These are phyloP conservation scores for Mycosphaerella sp. DNA, from an alignment of 2,329 filamentous ascomycete genomes.

Conservation along the genomic window DNA sequence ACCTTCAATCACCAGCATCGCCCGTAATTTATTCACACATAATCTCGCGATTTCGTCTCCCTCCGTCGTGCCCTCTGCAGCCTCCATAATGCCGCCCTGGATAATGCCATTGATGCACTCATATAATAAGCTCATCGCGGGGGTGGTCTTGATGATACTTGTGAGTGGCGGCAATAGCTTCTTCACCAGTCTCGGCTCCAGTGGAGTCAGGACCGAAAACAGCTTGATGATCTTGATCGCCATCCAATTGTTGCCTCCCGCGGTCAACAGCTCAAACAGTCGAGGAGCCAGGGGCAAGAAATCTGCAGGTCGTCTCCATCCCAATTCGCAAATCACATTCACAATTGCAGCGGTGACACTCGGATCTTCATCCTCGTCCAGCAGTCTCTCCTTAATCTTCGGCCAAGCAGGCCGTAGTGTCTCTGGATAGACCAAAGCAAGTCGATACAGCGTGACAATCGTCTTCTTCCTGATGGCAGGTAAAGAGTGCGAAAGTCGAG, in stretches of 20 bases:
- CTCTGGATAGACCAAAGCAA: conserved; percentile 94
- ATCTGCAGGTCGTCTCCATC: conserved; percentile 88
- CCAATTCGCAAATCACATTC: conserved; percentile 93
- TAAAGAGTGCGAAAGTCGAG: conserved; percentile 78
- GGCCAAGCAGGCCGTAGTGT: conserved; percentile 90
- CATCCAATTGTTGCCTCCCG: conserved; percentile 98
- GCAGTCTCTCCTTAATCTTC: conserved; percentile 88
- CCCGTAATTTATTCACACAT: conserved; percentile 85
- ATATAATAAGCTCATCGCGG: conserved; percentile 95
- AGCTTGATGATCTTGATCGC: conserved; percentile 98
- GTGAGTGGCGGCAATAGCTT: conserved; percentile 88
- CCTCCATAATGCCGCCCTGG: conserved; percentile 86
- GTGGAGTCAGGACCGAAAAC: conserved; percentile 86
- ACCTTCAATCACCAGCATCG: conserved; percentile 88
- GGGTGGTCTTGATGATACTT: conserved; percentile 86
- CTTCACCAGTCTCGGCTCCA: conserved; percentile 84
- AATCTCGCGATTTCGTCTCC: conserved; percentile 87
- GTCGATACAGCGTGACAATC: conserved; percentile 84
- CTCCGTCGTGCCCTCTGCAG: conserved; percentile 69
- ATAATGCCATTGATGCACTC: conserved; percentile 99
- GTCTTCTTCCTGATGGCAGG: conserved; percentile 90
- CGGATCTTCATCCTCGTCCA: conserved; percentile 82
- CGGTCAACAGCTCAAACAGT: conserved; percentile 84
- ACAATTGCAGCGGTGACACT: conserved; percentile 94
- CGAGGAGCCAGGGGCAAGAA: conserved; percentile 87